A percentile compares a stretch with the other conserved stretches of the same genome.
Conservation (phyloP, 2,329 filamentous ascomycete genomes). For the Cladosporium sphaerospermum region DNA sequence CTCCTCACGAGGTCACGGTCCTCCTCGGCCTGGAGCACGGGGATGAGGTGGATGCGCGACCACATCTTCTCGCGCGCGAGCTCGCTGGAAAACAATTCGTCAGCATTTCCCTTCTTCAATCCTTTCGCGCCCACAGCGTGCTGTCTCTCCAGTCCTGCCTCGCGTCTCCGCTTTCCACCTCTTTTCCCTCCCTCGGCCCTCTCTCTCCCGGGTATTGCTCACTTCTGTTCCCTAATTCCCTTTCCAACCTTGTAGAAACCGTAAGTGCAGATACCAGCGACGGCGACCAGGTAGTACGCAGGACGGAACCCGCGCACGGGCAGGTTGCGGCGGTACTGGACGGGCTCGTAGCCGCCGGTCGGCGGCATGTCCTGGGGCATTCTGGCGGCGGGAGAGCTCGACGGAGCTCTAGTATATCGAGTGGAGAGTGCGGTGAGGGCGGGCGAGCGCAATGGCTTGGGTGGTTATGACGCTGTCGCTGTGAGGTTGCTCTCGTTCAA, state of each 20-base stretch:
- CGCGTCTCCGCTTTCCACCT: neutral
- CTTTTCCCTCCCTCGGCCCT: neutral
- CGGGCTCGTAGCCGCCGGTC: slow-evolving; percentile 83
- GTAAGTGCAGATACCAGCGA: slow-evolving; percentile 74
- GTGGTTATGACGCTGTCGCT: slow-evolving; percentile 4
- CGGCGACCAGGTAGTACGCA: slow-evolving; percentile 66
- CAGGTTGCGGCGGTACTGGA: slow-evolving; percentile 98
- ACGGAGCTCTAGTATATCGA: slow-evolving; percentile 9
- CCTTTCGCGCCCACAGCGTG: neutral
- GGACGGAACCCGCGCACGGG: slow-evolving; percentile 87
- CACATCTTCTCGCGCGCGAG: slow-evolving; percentile 97
- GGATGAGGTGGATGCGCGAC: slow-evolving; percentile 90
- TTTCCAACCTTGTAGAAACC: slow-evolving; percentile 82
- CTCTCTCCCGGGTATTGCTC: neutral
- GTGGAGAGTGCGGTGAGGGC: neutral
- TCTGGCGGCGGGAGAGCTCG: slow-evolving; percentile 25
- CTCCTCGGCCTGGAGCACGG: slow-evolving; percentile 89
- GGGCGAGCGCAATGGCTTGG: slow-evolving; percentile 4
- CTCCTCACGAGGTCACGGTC: slow-evolving; percentile 90
- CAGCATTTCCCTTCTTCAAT: slow-evolving; percentile 7
- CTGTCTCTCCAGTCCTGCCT: neutral
- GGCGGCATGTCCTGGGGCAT: slow-evolving; percentile 99
- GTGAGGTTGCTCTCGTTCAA: slow-evolving; percentile 6
- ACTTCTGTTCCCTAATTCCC: slow-evolving; percentile 90
- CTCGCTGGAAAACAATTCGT: slow-evolving; percentile 54